Evolutionary conservation across 257 asterid genomes (phyloP).

Genomic region (Haberlea rhodopensis): DNA sequence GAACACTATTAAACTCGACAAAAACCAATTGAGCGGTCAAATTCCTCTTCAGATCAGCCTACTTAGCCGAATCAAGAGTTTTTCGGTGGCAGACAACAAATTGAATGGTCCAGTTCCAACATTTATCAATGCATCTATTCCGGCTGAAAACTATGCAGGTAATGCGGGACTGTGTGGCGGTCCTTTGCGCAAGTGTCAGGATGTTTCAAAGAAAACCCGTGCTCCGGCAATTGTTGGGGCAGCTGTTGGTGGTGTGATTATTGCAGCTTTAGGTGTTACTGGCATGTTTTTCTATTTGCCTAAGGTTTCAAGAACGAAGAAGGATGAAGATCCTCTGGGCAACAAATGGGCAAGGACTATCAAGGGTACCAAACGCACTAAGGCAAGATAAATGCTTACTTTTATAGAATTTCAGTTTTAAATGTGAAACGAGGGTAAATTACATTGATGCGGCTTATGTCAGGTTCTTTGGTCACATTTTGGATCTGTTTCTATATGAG

Average conservation of each 20-base stretch:
- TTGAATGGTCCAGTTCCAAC: conserved; percentile 37
- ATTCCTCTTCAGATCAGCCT: conserved; percentile 42
- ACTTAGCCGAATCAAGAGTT: conserved; percentile 35
- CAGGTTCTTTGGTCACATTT: background rate
- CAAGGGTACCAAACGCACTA: conserved; percentile 44
- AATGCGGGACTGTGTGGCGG: conserved; percentile 46
- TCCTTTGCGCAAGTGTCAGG: conserved; percentile 35
- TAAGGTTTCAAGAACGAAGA: conserved; percentile 39
- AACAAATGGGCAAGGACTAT: conserved; percentile 57
- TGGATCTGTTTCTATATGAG: background rate
- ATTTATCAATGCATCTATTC: conserved; percentile 24
- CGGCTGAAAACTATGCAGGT: conserved; percentile 29
- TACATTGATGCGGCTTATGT: background rate
- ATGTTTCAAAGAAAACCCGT: conserved; percentile 19
- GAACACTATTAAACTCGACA: conserved; percentile 51
- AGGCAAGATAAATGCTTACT: conserved; percentile 34
- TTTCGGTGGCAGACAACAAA: conserved; percentile 37
- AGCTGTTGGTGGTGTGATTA: conserved; percentile 37
- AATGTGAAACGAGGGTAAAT: background rate
- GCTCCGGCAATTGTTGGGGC: conserved; percentile 35
- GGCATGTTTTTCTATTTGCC: conserved; percentile 34
- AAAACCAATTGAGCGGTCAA: conserved; percentile 51
- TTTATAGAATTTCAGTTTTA: background rate
- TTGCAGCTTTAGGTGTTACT: conserved; percentile 34
- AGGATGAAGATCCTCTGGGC: conserved; percentile 51